Base-by-base conservation (phyloP, 176 grass and related monocot genomes). In the Zoysia pacifica region DNA sequence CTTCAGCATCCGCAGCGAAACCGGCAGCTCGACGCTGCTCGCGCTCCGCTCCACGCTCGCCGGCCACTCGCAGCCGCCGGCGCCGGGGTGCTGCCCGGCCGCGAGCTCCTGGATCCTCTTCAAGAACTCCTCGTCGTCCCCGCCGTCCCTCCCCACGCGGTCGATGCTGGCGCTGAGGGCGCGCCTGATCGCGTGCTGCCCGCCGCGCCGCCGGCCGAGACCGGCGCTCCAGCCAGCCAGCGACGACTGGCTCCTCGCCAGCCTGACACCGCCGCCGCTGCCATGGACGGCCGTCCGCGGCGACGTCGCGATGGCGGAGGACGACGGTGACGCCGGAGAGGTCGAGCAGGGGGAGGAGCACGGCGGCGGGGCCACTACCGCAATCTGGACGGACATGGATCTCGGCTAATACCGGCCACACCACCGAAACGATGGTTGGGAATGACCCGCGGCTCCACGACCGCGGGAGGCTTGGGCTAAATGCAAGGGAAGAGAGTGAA, bases 1-100 rank as follows among this genome's bases (percentile, higher is more conserved):
- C 80, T 99, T 99, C 38, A 99, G 86, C 65, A 99, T 88, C 78
- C 90, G 84, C 62, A 99, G 79, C 36, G 96, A 99, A 40, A 94
- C 79, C 72, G 93, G 93, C 41, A 99, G 65, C 15, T 84, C 82
- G 10, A 90, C 88, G 73, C 82, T 93, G 82, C 76, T 88, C 2
- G 90, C 74, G 73, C 81, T 91, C 64, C 73, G 84, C 86, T 93
- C 90, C 81, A 93, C 88, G 86, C 80, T 91, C 35, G 88, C 80
- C 73, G 89, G 71, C 82, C 91, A 86, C 65, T 72, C 50, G 71
- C 66, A 80, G 65, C 84, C 46, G 61, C 58, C 72, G 28, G 49
- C 76, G 3, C 63, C 72, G 0, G 75, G 85, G 76, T 82, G 85
- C 49, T 89, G 77, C 28, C 87, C 80, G 7, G 52, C 48, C 8